Base-by-base conservation (phyloP, 768 basidiomycete species). In the Hydnomerulius pinastri region DNA sequence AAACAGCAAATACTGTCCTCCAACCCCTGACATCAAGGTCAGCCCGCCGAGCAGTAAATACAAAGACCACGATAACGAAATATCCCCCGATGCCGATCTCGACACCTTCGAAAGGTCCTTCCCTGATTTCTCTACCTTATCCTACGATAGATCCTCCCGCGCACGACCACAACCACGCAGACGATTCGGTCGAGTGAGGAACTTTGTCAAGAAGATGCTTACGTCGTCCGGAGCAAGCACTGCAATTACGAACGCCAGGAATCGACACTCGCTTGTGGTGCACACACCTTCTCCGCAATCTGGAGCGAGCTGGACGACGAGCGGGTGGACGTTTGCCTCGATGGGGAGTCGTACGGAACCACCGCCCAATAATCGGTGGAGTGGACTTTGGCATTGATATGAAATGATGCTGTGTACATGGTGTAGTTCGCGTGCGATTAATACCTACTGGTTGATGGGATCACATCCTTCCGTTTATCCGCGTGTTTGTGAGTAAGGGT, bases 141-240 rank as follows among this genome's bases (percentile, higher is more conserved):
- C 53, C 0, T 51, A 55, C 33, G 42, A 28, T 18, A 32, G n/a
- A 23, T 51, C 11, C 42, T 13, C 24, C 36, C 15, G 4, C 17
- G 13, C 12, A 12, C 49, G 23, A 23, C 51, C 35, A 10, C 52
- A 43, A 1, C 40, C 48, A 4, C 37, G 56, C 13, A 56, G 59
- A 46, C 59, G 61, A 11, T 44, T 66, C 0, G 59, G 59, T 12
- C 59, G 43, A 32, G 59, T 66, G 38, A 65, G 60, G 11, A 50
- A 52, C 6, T 46, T 66, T 40, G 55, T 69, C 3, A 59, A 52
- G 52, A 55, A 20, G 33, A 56, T 66, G 43, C 18, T 59, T 4
- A 61, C 48, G 29, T 53, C 47, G 39, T 40, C 59, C 17, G 41
- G 45, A 0, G 48, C 13, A 48, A 39, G 21, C 30, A 44, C 4